Conservation (phyloP, 768 basidiomycete genomes). For the Pisolithus microcarpus region DNA sequence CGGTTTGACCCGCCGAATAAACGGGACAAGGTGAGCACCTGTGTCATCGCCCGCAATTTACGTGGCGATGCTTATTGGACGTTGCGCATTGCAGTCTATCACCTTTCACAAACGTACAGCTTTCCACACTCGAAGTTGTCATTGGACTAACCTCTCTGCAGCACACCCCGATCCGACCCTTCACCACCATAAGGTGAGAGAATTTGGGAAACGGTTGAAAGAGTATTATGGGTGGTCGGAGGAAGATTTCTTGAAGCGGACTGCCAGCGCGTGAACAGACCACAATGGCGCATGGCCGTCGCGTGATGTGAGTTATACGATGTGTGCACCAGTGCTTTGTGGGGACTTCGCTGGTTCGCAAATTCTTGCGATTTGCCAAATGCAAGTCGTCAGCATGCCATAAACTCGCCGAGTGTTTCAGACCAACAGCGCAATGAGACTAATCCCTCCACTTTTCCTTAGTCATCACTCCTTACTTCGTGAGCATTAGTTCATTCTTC, state of each 20-base stretch:
- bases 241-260: slow-evolving; percentile 31
- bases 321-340: too few species aligned
- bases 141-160: slow-evolving; percentile 17
- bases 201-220: slow-evolving; percentile 53
- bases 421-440: too few species aligned
- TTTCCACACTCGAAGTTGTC: background rate
- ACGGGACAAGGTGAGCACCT: slow-evolving; percentile 34
- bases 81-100: slow-evolving; percentile 42
- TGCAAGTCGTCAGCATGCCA: too few species aligned
- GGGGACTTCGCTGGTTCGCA: too few species aligned
- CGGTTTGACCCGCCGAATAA: slow-evolving; percentile 69
- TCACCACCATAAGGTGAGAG: slow-evolving; percentile 39
- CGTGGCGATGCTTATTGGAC: slow-evolving; percentile 1
- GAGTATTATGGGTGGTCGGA: slow-evolving; percentile 60
- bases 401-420: too few species aligned
- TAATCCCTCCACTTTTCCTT: too few species aligned
- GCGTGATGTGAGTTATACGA: too few species aligned
- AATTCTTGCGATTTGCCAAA: too few species aligned
- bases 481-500: too few species aligned
- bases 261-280: background rate
- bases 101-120: slow-evolving; percentile 66
- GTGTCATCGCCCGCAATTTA: background rate
- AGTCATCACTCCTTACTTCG: too few species aligned
- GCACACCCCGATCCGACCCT: slow-evolving; percentile 73
- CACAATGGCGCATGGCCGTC: too few species aligned